These are phyloP conservation scores for Candida verbasci DNA, from an alignment of 805 yeast genomes.

Conservation along the genomic window DNA sequence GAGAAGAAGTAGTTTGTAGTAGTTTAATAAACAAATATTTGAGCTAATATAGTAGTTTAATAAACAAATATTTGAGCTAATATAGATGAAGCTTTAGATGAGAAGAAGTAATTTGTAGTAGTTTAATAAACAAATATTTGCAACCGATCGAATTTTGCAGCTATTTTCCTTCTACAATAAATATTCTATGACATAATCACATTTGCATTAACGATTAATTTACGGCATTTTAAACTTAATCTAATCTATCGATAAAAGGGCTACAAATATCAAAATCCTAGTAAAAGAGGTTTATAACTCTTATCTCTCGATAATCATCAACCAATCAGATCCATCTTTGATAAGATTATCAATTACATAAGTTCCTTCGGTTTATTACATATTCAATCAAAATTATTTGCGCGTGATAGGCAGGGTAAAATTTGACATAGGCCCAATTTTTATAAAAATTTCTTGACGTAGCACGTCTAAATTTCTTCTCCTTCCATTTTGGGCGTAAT, in stretches of 20 bases:
- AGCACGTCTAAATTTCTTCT: no score
- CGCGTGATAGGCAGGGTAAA: no score
- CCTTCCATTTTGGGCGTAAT: constrained; percentile 1
- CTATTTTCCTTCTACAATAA: no score
- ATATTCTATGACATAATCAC: neutral
- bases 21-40: neutral
- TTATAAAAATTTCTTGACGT: no score
- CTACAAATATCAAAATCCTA: no score
- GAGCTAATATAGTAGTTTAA: neutral
- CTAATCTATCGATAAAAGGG: no score
- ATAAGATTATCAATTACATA: no score
- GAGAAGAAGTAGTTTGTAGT: constrained; percentile 13
- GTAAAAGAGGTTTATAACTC: neutral
- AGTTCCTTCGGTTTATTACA: no score
- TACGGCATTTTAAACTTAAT: no score
- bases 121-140: neutral
- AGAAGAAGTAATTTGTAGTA: constrained; percentile 11
- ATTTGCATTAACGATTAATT: neutral
- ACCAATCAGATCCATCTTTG: neutral
- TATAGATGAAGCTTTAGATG: constrained; percentile 19
- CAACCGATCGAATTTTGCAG: no score
- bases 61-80: constrained; percentile 1
- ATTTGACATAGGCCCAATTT: no score
- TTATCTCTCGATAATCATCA: neutral
- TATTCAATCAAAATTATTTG: no score